Base-by-base conservation (phyloP, 805 yeast species). In the Starmerella stigmatis region DNA sequence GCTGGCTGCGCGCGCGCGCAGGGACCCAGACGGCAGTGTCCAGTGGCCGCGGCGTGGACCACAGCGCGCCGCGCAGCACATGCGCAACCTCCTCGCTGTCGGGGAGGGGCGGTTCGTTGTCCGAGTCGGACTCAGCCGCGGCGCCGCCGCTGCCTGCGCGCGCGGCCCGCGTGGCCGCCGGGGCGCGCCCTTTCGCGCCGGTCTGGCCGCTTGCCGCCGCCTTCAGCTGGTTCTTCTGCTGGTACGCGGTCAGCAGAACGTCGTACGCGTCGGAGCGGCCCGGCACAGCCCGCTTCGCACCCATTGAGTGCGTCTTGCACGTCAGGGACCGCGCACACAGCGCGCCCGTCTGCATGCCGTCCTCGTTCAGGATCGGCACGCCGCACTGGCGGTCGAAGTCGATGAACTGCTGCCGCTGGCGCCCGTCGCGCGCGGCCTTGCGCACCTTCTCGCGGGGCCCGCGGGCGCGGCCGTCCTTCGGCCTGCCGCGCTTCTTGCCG, bases 221-320 rank as follows among this genome's bases (percentile, higher is more conserved):
- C 60, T 85, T 86, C 27, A 94, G 89, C 63, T 88, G 96, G 59
- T 89, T 89, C 54, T 84, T 75, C 58, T 86, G 79, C 66, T 92
- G 97, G 60, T 89, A 88, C n/a, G 85, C 86, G 15, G 88, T 86
- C 46, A 89, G 68, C 44, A 89, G 68, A 26, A 76, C 78, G 62
- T 89, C 97, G 64, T 86, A 89, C 1, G 96, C 88, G 11, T 92
- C 86, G 30, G 94, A 79, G 56, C 98, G 73, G 12, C 97, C 97
- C 20, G 76, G 78, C 19, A 89, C 97, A 1, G 95, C 88, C 57
- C 97, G 75, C 58, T 89, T 89, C 25, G 96, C 95, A 27, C 96
- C 96, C 96, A 89, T 88, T 2, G 96, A 84, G 64, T 89, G 98
- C 0, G 96, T 86, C 60, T 89, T 89, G 71, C 98, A 89, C 0